Percentiles rank a stretch among this genome's conserved stretches.
Conservation (phyloP, 1,139 yeast genomes). For the Diutina mesorugosa region DNA sequence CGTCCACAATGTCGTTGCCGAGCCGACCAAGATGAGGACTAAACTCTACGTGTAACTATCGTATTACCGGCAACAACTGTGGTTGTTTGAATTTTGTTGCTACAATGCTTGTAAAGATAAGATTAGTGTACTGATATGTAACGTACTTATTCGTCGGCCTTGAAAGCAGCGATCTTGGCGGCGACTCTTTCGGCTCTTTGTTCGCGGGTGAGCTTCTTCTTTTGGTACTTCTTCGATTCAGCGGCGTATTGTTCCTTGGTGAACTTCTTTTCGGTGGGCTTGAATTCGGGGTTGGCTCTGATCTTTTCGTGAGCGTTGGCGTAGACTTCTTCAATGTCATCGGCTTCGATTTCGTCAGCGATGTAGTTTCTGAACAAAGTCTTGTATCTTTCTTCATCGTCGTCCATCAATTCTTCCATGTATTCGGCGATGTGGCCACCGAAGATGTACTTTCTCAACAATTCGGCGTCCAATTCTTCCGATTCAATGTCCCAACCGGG, state of each 20-base stretch:
- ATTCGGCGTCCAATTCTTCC: conserved; percentile 96
- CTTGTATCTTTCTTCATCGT: conserved; percentile 99
- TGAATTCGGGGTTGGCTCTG: conserved; percentile 91
- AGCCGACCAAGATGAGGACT: too few relatives aligned
- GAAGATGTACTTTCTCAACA: conserved; percentile 97
- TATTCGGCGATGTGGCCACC: conserved; percentile 99
- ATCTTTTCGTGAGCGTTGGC: conserved; percentile 87
- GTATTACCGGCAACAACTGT: too few relatives aligned
- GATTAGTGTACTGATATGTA: not conserved
- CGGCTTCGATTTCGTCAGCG: conserved; percentile 96
- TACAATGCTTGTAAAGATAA: too few relatives aligned
- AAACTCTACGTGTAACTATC: too few relatives aligned
- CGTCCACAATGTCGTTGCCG: too few relatives aligned
- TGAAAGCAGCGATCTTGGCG: conserved; percentile 84
- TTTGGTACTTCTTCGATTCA: conserved; percentile 86
- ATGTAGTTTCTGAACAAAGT: conserved; percentile 93
- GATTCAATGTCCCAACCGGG: conserved; percentile 99
- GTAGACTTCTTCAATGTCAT: conserved; percentile 92
- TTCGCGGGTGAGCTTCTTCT: conserved; percentile 77
- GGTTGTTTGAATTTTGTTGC: too few relatives aligned
- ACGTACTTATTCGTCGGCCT: conserved; percentile 21
- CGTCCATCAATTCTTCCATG: conserved; percentile 99
- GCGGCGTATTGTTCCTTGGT: conserved; percentile 98
- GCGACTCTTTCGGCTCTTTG: conserved; percentile 85
- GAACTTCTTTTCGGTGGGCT: conserved; percentile 87